phyloP scores from a whole-genome alignment of 2,329 filamentous ascomycete genomes.

The Cadophora gregata region DNA sequence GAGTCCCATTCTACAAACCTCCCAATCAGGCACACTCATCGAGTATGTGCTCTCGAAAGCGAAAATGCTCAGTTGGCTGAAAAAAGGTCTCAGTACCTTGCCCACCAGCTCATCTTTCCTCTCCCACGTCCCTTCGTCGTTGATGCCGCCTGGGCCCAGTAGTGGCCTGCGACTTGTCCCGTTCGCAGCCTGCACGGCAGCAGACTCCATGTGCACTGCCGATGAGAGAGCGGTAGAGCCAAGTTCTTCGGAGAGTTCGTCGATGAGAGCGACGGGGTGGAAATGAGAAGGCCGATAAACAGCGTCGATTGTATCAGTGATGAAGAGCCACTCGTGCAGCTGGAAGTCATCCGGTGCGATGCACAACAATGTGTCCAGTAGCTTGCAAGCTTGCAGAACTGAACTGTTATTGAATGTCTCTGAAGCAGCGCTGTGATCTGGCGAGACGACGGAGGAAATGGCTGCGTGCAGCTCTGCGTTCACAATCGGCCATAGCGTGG shows the following conservation, averaged over 20 bases:
- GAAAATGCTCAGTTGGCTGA: slow-evolving; percentile 89
- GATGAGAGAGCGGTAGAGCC: slow-evolving; percentile 38
- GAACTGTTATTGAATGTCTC: slow-evolving; percentile 80
- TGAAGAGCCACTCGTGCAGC: slow-evolving; percentile 96
- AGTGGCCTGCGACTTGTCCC: slow-evolving; percentile 46
- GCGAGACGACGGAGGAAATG: slow-evolving; percentile 74
- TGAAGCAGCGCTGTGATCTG: slow-evolving; percentile 64
- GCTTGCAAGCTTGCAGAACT: slow-evolving; percentile 89
- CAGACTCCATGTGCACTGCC: slow-evolving; percentile 34
- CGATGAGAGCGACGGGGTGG: slow-evolving; percentile 77
- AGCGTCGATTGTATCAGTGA: slow-evolving; percentile 95
- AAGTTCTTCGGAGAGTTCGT: slow-evolving; percentile 82
- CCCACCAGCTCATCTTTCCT: slow-evolving; percentile 73
- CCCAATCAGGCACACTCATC: slow-evolving; percentile 73
- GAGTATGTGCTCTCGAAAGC: slow-evolving; percentile 93
- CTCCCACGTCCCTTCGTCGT: slow-evolving; percentile 62
- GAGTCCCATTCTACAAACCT: slow-evolving; percentile 66
- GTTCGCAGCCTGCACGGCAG: slow-evolving; percentile 36
- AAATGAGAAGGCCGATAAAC: slow-evolving; percentile 79
- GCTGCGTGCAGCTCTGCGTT: slow-evolving; percentile 85
- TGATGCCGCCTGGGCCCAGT: slow-evolving; percentile 53
- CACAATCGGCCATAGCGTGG: slow-evolving; percentile 87
- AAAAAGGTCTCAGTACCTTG: slow-evolving; percentile 84
- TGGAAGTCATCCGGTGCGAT: slow-evolving; percentile 95
- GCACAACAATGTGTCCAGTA: slow-evolving; percentile 87